Percentiles rank a stretch among this genome's conserved stretches.
Evolutionary conservation across 371 early-diverging fungal species (phyloP).

Genomic region (Actinomortierella wolfii): DNA sequence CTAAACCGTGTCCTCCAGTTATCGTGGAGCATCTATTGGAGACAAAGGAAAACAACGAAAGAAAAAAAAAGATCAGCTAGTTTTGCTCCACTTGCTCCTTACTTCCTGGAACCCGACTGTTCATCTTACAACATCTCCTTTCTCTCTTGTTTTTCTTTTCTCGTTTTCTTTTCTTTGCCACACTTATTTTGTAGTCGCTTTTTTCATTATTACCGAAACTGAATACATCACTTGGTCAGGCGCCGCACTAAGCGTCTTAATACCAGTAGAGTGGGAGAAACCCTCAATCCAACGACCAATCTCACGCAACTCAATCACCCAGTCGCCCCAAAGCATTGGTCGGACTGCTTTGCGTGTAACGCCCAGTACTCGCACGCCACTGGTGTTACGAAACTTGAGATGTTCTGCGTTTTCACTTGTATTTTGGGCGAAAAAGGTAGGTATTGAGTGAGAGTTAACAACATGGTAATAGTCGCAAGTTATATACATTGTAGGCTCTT

Average conservation of each 20-base stretch:
- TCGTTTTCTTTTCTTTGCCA: neutral
- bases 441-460: neutral
- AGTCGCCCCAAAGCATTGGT: conserved; percentile 10
- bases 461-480: neutral
- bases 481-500: neutral
- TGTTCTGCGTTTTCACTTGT: conserved; percentile 9
- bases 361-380: conserved; percentile 13
- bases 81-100: no score
- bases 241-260: conserved; percentile 3
- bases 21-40: conserved; percentile 27
- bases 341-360: conserved; percentile 18
- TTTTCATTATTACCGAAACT: conserved; percentile 23
- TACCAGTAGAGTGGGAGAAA: conserved; percentile 12
- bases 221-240: conserved; percentile 21
- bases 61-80: neutral
- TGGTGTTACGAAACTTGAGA: conserved; percentile 21
- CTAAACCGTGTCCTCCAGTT: conserved; percentile 28
- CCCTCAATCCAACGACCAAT: conserved; percentile 20
- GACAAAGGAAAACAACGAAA: neutral
- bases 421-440: neutral
- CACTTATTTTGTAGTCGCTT: neutral
- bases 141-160: neutral
- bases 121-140: neutral
- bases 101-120: no score
- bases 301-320: conserved; percentile 24